Percentiles rank a stretch among this genome's conserved stretches.
phyloP scores from a whole-genome alignment of 2,329 filamentous ascomycete species.

The Pyricularia sp. region DNA sequence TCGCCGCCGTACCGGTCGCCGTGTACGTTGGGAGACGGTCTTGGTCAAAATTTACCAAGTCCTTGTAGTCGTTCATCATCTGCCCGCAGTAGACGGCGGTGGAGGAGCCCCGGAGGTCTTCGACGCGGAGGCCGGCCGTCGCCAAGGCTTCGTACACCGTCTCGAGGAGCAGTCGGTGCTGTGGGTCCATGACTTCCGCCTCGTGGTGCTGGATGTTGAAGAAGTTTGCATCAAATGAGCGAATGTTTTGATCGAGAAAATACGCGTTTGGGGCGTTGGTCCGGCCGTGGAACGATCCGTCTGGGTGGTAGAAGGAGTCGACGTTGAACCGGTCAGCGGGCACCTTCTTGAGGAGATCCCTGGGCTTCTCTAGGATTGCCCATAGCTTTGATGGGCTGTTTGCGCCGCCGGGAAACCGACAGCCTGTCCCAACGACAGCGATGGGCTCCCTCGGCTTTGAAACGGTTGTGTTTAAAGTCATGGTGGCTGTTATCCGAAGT shows the following conservation, averaged over 20 bases:
- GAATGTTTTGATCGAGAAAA: slow-evolving; percentile 17
- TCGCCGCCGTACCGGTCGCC: slow-evolving; percentile 25
- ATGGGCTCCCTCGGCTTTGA: slow-evolving; percentile 11
- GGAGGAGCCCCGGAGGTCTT: slow-evolving; percentile 17
- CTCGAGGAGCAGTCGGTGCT: slow-evolving; percentile 16
- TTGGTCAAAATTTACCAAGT: slow-evolving; percentile 5
- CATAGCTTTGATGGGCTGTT: slow-evolving; percentile 18
- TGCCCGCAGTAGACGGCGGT: slow-evolving; percentile 25
- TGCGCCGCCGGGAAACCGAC: slow-evolving; percentile 19
- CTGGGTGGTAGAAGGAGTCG: slow-evolving; percentile 16
- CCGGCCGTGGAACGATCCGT: slow-evolving; percentile 19
- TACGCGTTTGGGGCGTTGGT: slow-evolving; percentile 18
- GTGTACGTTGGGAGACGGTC: slow-evolving; percentile 22
- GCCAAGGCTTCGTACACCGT: slow-evolving; percentile 23
- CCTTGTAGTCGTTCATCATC: slow-evolving; percentile 14
- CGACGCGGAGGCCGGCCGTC: slow-evolving; percentile 19
- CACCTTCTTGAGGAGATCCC: not conserved
- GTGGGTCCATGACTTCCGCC: slow-evolving; percentile 15
- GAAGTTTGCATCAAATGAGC: slow-evolving; percentile 23
- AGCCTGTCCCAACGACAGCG: slow-evolving; percentile 16
- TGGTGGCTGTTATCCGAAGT: too few relatives aligned
- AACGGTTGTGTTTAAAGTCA: too few relatives aligned
- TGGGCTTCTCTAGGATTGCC: slow-evolving; percentile 12
- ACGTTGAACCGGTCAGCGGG: slow-evolving; percentile 16
- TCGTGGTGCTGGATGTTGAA: slow-evolving; percentile 23